A percentile compares a stretch with the other conserved stretches of the same genome.
phyloP scores from a whole-genome alignment of 371 early-diverging fungal genomes.

The Mortierella sp. region DNA sequence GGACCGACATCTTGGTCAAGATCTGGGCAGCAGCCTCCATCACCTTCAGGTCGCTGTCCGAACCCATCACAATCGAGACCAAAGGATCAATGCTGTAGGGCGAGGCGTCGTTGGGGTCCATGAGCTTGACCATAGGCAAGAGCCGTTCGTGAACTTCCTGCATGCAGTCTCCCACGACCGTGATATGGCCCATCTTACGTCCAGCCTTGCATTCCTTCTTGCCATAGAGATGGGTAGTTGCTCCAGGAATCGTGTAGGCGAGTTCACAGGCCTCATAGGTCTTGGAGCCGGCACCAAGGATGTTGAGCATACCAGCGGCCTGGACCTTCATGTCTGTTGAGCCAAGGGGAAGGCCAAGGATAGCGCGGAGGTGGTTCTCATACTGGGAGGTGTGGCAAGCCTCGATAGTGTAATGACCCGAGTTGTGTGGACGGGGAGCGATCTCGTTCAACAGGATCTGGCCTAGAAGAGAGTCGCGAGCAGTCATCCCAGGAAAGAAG shows the following conservation, averaged over 20 bases:
- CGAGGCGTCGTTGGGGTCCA: slow-evolving; percentile 63
- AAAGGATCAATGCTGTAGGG: slow-evolving; percentile 71
- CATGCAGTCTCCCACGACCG: slow-evolving; percentile 87
- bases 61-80: slow-evolving; percentile 98
- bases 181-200: slow-evolving; percentile 98
- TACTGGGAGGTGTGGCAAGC: slow-evolving; percentile 97
- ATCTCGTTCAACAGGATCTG: slow-evolving; percentile 93
- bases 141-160: slow-evolving; percentile 72
- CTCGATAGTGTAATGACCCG: slow-evolving; percentile 98
- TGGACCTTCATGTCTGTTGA: slow-evolving; percentile 89
- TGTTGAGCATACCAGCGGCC: slow-evolving; percentile 93
- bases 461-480: slow-evolving; percentile 46
- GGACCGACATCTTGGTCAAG: slow-evolving; percentile 87
- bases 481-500: neutral
- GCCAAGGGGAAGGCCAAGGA: slow-evolving; percentile 94
- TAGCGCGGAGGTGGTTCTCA: slow-evolving; percentile 96
- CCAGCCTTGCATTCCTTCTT: slow-evolving; percentile 87
- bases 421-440: slow-evolving; percentile 98
- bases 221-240: slow-evolving; percentile 94
- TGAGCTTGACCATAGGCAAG: slow-evolving; percentile 68
- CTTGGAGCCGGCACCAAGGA: slow-evolving; percentile 78
- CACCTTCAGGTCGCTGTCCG: slow-evolving; percentile 94
- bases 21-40: slow-evolving; percentile 92
- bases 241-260: slow-evolving; percentile 81
- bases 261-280: slow-evolving; percentile 74